phyloP scores from a whole-genome alignment of 148 eudicot species.

The Arctostaphylos glauca region DNA sequence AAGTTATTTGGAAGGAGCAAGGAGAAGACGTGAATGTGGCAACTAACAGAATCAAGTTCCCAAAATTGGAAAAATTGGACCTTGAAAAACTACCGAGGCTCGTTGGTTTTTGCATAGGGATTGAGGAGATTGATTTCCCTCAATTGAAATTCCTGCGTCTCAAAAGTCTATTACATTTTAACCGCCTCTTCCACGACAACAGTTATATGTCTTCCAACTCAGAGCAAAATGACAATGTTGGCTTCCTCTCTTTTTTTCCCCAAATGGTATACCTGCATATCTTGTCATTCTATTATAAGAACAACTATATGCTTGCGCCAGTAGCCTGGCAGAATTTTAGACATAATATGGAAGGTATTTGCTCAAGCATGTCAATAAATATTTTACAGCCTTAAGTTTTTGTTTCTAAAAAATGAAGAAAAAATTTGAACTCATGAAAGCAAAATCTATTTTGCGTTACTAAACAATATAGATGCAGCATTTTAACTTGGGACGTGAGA shows the following conservation, averaged over 20 bases:
- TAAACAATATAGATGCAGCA: too few species aligned
- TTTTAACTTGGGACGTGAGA: too few species aligned
- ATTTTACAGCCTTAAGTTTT: too few species aligned
- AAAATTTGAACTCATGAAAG: too few species aligned
- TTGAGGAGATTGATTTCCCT: background rate
- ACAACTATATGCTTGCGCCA: background rate
- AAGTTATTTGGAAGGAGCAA: conserved; percentile 7
- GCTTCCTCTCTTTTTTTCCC: background rate
- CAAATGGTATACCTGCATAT: background rate
- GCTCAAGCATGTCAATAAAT: too few species aligned
- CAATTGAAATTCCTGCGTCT: background rate
- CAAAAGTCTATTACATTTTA: too few species aligned
- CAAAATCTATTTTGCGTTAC: too few species aligned
- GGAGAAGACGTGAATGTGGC: background rate
- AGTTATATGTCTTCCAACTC: background rate
- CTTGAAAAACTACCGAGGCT: background rate
- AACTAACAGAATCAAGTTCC: background rate
- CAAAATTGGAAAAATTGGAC: background rate
- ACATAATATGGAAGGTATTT: too few species aligned
- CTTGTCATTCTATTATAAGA: background rate
- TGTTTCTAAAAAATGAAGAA: too few species aligned
- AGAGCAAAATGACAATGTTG: background rate
- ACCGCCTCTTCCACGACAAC: background rate
- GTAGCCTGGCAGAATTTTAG: too few species aligned
- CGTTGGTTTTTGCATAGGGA: background rate